Base-by-base conservation (phyloP, 2,329 filamentous ascomycete genomes). In the Pyricularia sp. region DNA sequence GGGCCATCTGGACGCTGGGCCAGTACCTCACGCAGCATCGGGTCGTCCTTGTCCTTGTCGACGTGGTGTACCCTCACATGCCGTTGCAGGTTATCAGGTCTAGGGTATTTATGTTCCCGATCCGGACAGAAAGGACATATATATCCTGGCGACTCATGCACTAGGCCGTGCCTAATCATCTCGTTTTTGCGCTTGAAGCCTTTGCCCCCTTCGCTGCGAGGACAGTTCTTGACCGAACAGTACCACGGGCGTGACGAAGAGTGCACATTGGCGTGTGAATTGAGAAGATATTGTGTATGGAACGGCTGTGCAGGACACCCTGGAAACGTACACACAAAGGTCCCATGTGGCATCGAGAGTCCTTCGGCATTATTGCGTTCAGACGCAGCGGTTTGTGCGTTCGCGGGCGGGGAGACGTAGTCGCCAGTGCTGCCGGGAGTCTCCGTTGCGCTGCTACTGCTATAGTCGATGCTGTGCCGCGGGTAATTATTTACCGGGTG, bases 101-200 rank as follows among this genome's bases (percentile, higher is more conserved):
- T 85, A 5, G 95, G 95, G 77, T 98, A 98, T 76, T 91, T 94
- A 78, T 97, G 94, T 77, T 97, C 93, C 72, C 93, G 86, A 75
- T 97, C 93, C 1, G 93, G 92, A 78, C 95, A 99, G 76, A 97
- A 98, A 0, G 95, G 95, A 78, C 95, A 99, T 33, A 97, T 89
- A 75, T 98, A 99, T 70, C 94, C 94, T 1, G 95, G 95, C 9
- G 93, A 97, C 72, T 93, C 90, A 76, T 99, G 95, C 4, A 98
- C 95, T 3, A 98, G 85, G 0, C 94, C 94, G 75, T 91, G 88
- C 31, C 88, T 80, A 65, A 90, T 90, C 88, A 91, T 90, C 76
- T 91, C 89, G 72, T 91, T 91, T 76, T 90, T 91, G 69, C 89
- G 83, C 77, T 91, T 91, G 77, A 91, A 91, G 0, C 89, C 89